Evolutionary conservation across 1,284 basidiomycete species (phyloP).

Genomic region (Trichosporon ovoides): DNA sequence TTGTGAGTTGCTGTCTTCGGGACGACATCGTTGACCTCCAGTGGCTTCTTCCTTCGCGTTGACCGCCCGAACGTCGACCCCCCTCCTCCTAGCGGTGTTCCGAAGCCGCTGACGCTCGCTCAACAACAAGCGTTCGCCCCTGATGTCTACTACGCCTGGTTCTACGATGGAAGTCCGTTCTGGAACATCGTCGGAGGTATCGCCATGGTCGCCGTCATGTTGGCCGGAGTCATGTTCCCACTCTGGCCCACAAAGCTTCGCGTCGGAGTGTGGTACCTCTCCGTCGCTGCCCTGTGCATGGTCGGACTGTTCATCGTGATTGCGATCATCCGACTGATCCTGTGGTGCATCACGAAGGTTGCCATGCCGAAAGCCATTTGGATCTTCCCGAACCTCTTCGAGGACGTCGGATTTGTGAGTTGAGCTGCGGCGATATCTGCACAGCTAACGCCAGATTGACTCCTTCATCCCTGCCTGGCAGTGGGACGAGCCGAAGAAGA

Average conservation of each 20-base stretch:
- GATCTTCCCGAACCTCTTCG: conserved; percentile 98
- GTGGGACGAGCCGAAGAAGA: conserved; percentile 93
- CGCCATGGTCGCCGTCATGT: conserved; percentile 87
- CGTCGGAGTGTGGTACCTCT: conserved; percentile 95
- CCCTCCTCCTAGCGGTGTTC: conserved; percentile 65
- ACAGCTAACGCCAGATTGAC: conserved; percentile 62
- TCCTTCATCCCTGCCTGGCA: conserved; percentile 97
- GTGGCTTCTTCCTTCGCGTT: conserved; percentile 82
- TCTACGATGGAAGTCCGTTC: conserved; percentile 91
- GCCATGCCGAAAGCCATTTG: conserved; percentile 87
- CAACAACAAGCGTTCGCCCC: conserved; percentile 71
- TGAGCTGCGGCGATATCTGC: not conserved
- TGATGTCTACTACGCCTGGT: conserved; percentile 84
- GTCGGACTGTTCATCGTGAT: conserved; percentile 87
- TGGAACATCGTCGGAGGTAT: conserved; percentile 87
- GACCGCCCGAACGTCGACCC: conserved; percentile 57
- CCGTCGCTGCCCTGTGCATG: conserved; percentile 78
- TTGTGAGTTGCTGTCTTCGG: conserved; percentile 30
- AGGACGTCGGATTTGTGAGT: conserved; percentile 96
- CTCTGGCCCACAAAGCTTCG: conserved; percentile 91
- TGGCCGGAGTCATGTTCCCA: conserved; percentile 98
- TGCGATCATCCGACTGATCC: conserved; percentile 85
- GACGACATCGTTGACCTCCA: conserved; percentile 14
- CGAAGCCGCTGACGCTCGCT: conserved; percentile 74
- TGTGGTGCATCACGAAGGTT: conserved; percentile 89